Evolutionary conservation across 1,139 yeast species (phyloP).

Genomic region (Trichomonascaceae sp.): DNA sequence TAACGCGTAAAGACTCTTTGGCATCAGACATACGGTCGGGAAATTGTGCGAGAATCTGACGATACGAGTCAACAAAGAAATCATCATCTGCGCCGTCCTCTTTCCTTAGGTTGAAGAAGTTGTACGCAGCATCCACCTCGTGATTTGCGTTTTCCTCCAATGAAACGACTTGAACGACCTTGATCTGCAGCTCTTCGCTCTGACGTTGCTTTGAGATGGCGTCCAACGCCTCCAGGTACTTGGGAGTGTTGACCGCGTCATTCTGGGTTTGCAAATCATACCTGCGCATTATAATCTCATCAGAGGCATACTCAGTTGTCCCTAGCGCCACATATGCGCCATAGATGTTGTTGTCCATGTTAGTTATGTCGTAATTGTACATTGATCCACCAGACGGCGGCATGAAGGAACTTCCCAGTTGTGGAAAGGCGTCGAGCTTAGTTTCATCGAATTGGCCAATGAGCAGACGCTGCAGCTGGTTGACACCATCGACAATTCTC

Average conservation of each 20-base stretch:
- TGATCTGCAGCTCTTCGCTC: constrained; percentile 36
- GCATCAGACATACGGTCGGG: no score
- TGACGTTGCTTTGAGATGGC: constrained; percentile 35
- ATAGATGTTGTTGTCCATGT: constrained; percentile 1
- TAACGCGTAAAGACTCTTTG: constrained; percentile 8
- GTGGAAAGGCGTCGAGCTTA: background rate
- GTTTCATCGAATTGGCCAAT: background rate
- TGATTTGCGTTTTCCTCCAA: constrained; percentile 21
- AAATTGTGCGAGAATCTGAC: background rate
- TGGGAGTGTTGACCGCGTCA: constrained; percentile 43
- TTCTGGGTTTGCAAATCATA: constrained; percentile 41
- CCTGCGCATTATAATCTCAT: constrained; percentile 46
- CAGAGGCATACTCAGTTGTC: constrained; percentile 44
- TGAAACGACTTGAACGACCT: constrained; percentile 38
- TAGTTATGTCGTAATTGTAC: no score
- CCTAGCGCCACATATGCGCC: constrained; percentile 40
- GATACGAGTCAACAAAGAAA: background rate
- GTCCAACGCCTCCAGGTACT: constrained; percentile 56
- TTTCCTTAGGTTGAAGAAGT: background rate
- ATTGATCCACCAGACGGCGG: background rate
- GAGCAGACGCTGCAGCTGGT: background rate
- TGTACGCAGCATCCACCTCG: background rate
- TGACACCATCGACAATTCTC: background rate
- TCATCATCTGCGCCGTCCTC: background rate
- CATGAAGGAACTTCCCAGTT: background rate